Conservation (phyloP, 192 early-diverging fungal genomes). For the Backusella psychrophila region DNA sequence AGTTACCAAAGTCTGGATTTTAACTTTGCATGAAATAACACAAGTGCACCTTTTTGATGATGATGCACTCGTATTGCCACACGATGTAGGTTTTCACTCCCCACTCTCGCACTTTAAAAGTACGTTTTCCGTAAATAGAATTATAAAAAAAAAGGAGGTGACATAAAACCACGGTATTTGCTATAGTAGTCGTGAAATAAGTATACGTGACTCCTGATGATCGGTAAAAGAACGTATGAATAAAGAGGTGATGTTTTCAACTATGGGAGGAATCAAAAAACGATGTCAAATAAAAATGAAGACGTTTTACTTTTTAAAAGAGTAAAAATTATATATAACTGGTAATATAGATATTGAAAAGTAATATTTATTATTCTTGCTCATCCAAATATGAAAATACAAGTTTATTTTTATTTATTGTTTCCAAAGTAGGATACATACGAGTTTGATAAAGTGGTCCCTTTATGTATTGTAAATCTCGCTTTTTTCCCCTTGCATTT, state of each 20-base stretch:
- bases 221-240: not conserved
- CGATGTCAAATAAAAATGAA: not conserved
- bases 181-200: not conserved
- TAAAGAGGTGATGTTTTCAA: not conserved
- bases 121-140: not conserved
- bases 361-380: not conserved
- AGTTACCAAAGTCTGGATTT: not conserved
- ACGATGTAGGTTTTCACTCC: not conserved
- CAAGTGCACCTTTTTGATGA: not conserved
- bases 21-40: not conserved
- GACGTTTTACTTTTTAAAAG: not conserved
- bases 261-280: not conserved
- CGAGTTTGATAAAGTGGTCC: not conserved
- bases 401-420: not conserved
- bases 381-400: not conserved
- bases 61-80: not conserved
- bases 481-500: not conserved
- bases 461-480: not conserved
- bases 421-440: not conserved
- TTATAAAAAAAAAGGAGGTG: not conserved
- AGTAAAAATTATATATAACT: not conserved
- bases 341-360: not conserved
- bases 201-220: not conserved
- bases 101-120: not conserved
- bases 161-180: not conserved